Evolutionary conservation across 2,329 filamentous ascomycete species (phyloP), one percentile per base, ranked within the genome.

Genomic region (Ceratocystis huliohia): DNA sequence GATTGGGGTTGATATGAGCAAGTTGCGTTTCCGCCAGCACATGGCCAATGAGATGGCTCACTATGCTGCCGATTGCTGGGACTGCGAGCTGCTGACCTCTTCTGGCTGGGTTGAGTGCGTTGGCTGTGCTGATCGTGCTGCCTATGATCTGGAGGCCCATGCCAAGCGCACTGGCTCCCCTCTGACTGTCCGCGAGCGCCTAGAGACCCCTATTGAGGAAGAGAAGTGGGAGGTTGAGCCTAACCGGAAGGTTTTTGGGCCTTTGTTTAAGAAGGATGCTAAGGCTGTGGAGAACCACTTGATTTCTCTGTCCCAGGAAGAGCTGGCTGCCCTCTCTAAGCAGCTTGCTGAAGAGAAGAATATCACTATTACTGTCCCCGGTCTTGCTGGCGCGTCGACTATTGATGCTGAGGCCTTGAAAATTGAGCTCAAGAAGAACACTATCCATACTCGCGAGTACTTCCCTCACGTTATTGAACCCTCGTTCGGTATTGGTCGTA

Each of bases 81-180:
- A 99, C 76, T 93, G 91, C 15, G 94, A 99, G 76, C 80, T 99
- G 66, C 81, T 88, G 69, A 97, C 90, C 67, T 92, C 88, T 69
- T 92, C 92, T 73, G 94, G 94, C 75, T 99, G 94, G 94, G 89
- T 97, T 69, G 94, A 99, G 80, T 97, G 93, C 75, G 93, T 97
- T 73, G 94, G 94, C 69, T 97, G 94, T 76, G 94, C 94, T 69
- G 93, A 96, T 75, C 86, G 94, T 72, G 96, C 89, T 74, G 94
- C 94, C 22, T 99, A 96, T 76, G 94, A 99, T 77, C 76, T 97
- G 75, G 88, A 85, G 45, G 92, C 96, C 8, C 94, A 97, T 77
- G 87, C 88, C 74, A 93, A 96, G 78, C 92, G 91, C 80, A 97
- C 94, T 41, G 91, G 91, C 68, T 86, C 88, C 15, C 86, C 91